Conservation (phyloP, 148 eudicot species). For the Fagopyrum homotropicum region DNA sequence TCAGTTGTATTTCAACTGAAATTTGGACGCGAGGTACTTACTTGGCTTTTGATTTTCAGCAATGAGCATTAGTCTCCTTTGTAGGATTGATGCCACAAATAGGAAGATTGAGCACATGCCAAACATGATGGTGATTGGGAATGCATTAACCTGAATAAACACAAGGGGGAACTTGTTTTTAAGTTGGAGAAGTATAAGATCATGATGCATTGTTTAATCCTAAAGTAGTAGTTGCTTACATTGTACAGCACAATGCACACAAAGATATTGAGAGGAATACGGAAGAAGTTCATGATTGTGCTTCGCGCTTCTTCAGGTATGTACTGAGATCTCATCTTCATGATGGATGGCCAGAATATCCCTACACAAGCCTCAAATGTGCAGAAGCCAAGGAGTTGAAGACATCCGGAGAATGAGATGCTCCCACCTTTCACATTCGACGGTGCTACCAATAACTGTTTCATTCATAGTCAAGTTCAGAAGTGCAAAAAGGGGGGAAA, state of each 20-base stretch:
- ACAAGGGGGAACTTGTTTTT: too few species aligned
- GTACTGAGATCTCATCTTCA: conserved; percentile 99
- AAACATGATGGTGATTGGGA: conserved; percentile 92
- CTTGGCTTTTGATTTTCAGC: conserved; percentile 56
- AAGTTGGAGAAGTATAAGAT: neutral
- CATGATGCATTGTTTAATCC: neutral
- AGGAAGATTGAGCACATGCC: conserved; percentile 99
- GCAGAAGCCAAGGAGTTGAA: conserved; percentile 92
- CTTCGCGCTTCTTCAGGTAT: conserved; percentile 98
- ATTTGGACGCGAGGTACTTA: conserved; percentile 25
- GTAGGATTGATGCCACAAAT: conserved; percentile 68
- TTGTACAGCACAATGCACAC: conserved; percentile 92
- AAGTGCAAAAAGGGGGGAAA: neutral
- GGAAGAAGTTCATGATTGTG: conserved; percentile 99
- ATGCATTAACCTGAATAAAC: conserved; percentile 67
- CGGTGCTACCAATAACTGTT: conserved; percentile 67
- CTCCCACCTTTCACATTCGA: conserved; percentile 59
- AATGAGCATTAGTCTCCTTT: conserved; percentile 70
- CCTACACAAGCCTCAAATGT: conserved; percentile 94
- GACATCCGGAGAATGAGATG: conserved; percentile 68
- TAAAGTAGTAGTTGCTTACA: conserved; percentile 32
- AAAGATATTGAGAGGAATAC: conserved; percentile 91
- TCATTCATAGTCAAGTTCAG: conserved; percentile 16
- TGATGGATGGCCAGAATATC: conserved; percentile 95
- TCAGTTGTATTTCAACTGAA: neutral